A percentile compares a stretch with the other conserved stretches of the same genome.
Evolutionary conservation across 1,284 basidiomycete species (phyloP).

Genomic region (Puccinia polysora): DNA sequence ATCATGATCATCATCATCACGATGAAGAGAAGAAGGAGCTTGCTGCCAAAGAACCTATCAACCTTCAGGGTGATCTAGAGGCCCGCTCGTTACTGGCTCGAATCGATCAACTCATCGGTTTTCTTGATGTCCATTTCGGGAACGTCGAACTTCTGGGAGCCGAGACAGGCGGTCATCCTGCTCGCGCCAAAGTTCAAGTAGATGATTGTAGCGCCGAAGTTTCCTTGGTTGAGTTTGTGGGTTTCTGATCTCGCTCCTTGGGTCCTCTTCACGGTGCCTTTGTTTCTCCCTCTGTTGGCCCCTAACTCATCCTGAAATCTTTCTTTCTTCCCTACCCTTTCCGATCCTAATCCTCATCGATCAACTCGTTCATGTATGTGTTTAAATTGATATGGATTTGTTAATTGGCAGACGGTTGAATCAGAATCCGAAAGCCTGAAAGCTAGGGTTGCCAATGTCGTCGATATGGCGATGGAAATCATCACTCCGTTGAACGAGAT

Average conservation of each 20-base stretch:
- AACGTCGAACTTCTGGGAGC: slow-evolving; percentile 25
- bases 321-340: no score
- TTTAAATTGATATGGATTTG: no score
- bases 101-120: slow-evolving; percentile 21
- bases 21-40: slow-evolving; percentile 18
- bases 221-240: slow-evolving; percentile 32
- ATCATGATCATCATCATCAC: not conserved
- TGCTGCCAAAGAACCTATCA: not conserved
- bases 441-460: slow-evolving; percentile 17
- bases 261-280: no score
- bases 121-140: slow-evolving; percentile 31
- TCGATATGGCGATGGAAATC: slow-evolving; percentile 33
- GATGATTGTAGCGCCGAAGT: slow-evolving; percentile 31
- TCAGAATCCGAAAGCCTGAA: slow-evolving; percentile 24
- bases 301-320: no score
- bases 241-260: not conserved
- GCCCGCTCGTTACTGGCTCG: slow-evolving; percentile 6
- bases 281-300: no score
- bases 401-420: slow-evolving; percentile 10
- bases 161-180: not conserved
- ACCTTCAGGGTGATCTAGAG: not conserved
- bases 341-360: not conserved
- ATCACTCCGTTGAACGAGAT: slow-evolving; percentile 33
- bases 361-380: not conserved
- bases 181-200: slow-evolving; percentile 16